phyloP scores from a whole-genome alignment of 805 yeast species.

The Lipomyces spencermartinsiae region DNA sequence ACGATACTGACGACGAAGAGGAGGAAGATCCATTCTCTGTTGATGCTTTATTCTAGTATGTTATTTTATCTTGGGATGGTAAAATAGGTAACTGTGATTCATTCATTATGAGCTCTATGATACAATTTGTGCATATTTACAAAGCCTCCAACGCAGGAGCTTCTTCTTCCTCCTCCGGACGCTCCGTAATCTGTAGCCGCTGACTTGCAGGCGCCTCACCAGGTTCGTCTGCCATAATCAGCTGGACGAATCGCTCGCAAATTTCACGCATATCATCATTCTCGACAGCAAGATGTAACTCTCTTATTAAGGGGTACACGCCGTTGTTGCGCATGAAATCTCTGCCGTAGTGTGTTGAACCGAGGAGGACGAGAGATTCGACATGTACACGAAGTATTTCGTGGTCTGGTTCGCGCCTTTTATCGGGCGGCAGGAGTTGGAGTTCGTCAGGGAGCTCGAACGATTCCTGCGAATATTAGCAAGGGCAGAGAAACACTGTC shows the following conservation, averaged over 20 bases:
- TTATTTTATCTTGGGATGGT: background rate
- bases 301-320: conserved; percentile 86
- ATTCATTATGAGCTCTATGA: background rate
- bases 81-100: background rate
- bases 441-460: conserved; percentile 87
- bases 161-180: conserved; percentile 55
- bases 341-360: conserved; percentile 76
- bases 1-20: conserved; percentile 83
- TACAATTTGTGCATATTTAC: background rate
- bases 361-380: conserved; percentile 78
- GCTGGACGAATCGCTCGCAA: conserved; percentile 86
- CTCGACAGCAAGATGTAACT: conserved; percentile 57
- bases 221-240: conserved; percentile 72
- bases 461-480: conserved; percentile 56
- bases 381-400: conserved; percentile 71
- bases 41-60: conserved; percentile 15
- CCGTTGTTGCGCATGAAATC: conserved; percentile 79
- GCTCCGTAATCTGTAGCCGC: conserved; percentile 53
- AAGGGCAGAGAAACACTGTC: background rate
- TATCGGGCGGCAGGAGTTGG: conserved; percentile 77
- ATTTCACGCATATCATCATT: conserved; percentile 63
- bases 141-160: conserved; percentile 25
- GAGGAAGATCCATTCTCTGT: conserved; percentile 48
- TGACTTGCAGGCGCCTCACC: conserved; percentile 55
- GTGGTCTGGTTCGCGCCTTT: conserved; percentile 72